Evolutionary conservation across 257 asterid genomes (phyloP).

Genomic region (Ocimum tenuiflorum): DNA sequence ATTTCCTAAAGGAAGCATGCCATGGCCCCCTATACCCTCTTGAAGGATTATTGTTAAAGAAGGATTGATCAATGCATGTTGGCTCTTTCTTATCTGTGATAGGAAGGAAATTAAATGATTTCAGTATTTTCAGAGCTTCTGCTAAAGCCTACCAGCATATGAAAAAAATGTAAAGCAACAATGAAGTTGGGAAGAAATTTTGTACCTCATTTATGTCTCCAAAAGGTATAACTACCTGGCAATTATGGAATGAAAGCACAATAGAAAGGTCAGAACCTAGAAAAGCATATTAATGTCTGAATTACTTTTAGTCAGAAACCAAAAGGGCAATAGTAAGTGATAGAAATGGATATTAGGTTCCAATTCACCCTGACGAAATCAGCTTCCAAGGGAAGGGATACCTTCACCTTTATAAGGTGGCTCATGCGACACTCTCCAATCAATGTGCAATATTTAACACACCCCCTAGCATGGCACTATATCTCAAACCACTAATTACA

Average conservation of each 20-base stretch:
- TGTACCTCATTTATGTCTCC: conserved; percentile 90
- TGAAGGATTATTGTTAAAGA: conserved; percentile 74
- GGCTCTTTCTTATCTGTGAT: conserved; percentile 79
- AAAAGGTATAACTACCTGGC: conserved; percentile 80
- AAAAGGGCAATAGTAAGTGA: not conserved
- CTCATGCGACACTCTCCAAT: too few relatives aligned
- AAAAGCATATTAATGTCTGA: not conserved
- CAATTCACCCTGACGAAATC: too few relatives aligned
- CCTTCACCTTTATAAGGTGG: too few relatives aligned
- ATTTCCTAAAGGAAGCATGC: conserved; percentile 79
- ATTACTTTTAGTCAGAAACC: not conserved
- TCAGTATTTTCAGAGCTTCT: conserved; percentile 17
- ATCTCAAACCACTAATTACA: too few relatives aligned
- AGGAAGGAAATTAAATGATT: conserved; percentile 9
- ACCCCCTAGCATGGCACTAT: too few relatives aligned
- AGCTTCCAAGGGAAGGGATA: too few relatives aligned
- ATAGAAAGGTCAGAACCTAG: conserved; percentile 11
- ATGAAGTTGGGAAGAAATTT: conserved; percentile 20
- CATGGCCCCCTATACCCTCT: conserved; percentile 85
- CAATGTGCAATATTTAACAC: too few relatives aligned
- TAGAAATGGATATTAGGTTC: too few relatives aligned
- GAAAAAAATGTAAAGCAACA: conserved; percentile 15
- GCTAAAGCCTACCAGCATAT: conserved; percentile 10
- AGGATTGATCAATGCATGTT: conserved; percentile 87
- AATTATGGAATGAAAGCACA: conserved; percentile 22